These are phyloP conservation scores for Xylaria sp. DNA, from an alignment of 2,329 filamentous ascomycete species.

Conservation along the genomic window DNA sequence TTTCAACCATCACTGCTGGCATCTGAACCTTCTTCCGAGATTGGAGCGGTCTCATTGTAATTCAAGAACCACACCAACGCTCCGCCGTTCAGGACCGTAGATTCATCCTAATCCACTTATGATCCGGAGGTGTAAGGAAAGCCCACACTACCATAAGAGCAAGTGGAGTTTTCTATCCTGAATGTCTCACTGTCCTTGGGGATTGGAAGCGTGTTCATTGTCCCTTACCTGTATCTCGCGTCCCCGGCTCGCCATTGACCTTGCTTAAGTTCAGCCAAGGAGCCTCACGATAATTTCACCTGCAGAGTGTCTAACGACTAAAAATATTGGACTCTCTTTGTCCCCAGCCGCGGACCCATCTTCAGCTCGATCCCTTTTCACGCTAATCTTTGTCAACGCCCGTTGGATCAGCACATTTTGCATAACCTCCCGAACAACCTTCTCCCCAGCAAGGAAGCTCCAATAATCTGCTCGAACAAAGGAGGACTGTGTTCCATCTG, in stretches of 20 bases:
- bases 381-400: constrained; percentile 38
- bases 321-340: constrained; percentile 48
- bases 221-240: constrained; percentile 32
- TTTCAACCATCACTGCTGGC: constrained; percentile 6
- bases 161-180: constrained; percentile 34
- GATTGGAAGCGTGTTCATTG: constrained; percentile 40
- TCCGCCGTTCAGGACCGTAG: constrained; percentile 5
- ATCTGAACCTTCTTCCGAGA: constrained; percentile 4
- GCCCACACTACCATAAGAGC: constrained; percentile 28
- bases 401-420: constrained; percentile 39
- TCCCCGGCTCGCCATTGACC: constrained; percentile 37
- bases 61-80: background rate
- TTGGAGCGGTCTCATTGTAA: background rate
- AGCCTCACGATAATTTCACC: constrained; percentile 40
- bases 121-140: constrained; percentile 11
- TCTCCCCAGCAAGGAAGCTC: constrained; percentile 44
- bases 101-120: background rate
- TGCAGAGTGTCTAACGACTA: constrained; percentile 42
- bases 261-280: constrained; percentile 38
- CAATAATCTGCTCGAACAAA: constrained; percentile 46
- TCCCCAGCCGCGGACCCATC: constrained; percentile 39
- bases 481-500: constrained; percentile 47
- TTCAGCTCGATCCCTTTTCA: constrained; percentile 42
- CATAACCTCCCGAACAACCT: constrained; percentile 38
- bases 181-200: constrained; percentile 43